Conservation (phyloP, 108 stramenopile species). For the Pinguiococcus pyrenoidosus region DNA sequence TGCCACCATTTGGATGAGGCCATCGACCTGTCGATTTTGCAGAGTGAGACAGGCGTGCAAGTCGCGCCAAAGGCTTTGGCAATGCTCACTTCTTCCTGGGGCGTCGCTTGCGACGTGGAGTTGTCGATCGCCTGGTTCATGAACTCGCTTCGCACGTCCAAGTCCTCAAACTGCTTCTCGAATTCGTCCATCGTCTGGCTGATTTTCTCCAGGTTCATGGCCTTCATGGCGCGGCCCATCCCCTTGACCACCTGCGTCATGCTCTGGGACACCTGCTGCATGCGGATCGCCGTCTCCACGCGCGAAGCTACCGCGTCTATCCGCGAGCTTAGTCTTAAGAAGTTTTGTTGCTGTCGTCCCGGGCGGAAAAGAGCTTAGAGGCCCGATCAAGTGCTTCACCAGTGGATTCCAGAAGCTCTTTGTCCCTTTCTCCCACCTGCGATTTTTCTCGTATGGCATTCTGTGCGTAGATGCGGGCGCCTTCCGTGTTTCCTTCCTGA, state of each 20-base stretch:
- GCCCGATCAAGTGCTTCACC: too few species aligned
- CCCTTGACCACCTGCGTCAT: conserved; percentile 85
- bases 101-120: conserved; percentile 83
- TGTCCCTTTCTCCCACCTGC: too few species aligned
- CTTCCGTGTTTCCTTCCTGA: conserved; percentile 79
- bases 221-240: conserved; percentile 68
- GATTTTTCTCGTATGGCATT: conserved; percentile 97
- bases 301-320: conserved; percentile 89
- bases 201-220: conserved; percentile 87
- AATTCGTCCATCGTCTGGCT: conserved; percentile 77
- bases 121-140: conserved; percentile 93
- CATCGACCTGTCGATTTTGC: conserved; percentile 56
- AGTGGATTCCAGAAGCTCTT: too few species aligned
- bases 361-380: too few species aligned
- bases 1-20: conserved; percentile 73
- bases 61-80: too few species aligned
- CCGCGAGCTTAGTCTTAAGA: conserved; percentile 64
- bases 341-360: too few species aligned
- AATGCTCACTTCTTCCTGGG: conserved; percentile 29
- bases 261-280: conserved; percentile 69
- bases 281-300: conserved; percentile 89
- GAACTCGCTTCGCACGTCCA: conserved; percentile 66
- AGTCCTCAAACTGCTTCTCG: conserved; percentile 95
- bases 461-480: conserved; percentile 88
- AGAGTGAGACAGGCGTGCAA: too few species aligned